Base-by-base conservation (phyloP, 768 basidiomycete species). In the Wakefieldia striispora region DNA sequence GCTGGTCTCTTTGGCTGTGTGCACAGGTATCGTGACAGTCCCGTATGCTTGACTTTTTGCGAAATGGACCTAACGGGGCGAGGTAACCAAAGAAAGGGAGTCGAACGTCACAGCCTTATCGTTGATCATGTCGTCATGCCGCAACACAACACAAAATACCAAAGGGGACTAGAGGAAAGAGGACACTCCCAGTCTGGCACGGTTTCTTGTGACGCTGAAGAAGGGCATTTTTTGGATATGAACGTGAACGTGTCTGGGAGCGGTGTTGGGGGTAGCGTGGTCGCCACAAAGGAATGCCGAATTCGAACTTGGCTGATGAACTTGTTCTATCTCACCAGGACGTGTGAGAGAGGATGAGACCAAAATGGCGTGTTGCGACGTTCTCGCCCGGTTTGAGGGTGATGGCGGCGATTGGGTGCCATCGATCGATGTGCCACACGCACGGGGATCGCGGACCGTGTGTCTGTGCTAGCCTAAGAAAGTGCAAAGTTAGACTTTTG, bases 1-100 rank as follows among this genome's bases (percentile, higher is more conserved):
- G 31, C 13, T 12, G 31, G 14, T 29, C 19, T 16, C 12, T 6
- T 37, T 19, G 31, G 49, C 55, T 46, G 41, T 56, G 54, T n/a
- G 21, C 31, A 21, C 43, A 27, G 50, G 19, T 27, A 51, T 51
- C 33, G 29, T 16, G 17, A 31, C 20, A n/a, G 42, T 19, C 29
- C 10, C 27, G 19, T 16, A 16, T 21, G 14, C 31, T 33, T 14
- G 31, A 14, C 13, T 13, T 29, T 29, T 3, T 33, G 31, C 17
- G 47, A 37, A 42, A 48, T 20, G n/a, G 17, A 26, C 31, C 41
- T 43, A 13, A 14, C 14, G 12, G 31, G 14, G 13, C 31, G 31
- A 33, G 31, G 31, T 33, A 14, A 33, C 31, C 31, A 33, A 14
- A 33, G 31, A 33, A 33, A 12, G n/a, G n/a, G 10, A 11, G 37